Evolutionary conservation across 2,329 filamentous ascomycete species (phyloP), one percentile per base, ranked within the genome.

Genomic region (Sphaerulina vaccinii): DNA sequence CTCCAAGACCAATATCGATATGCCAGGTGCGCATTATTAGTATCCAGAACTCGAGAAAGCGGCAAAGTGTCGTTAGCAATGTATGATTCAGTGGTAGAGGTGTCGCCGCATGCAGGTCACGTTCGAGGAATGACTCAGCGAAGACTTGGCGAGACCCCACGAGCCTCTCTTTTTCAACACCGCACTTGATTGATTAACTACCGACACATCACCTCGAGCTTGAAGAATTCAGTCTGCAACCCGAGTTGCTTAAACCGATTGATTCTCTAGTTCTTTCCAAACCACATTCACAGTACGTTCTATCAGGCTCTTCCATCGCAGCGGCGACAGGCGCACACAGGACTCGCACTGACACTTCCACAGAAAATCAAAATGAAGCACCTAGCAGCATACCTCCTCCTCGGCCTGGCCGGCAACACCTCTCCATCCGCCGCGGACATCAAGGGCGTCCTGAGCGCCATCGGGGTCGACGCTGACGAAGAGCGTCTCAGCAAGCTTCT

Each of bases 211-310:
- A 37, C 29, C 33, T 38, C 42, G 88, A 86, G 95, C 90, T 89
- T 37, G 82, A 89, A 93, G 90, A 90, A 86, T 83, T 95, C 92
- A 96, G 92, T 97, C 92, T 96, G 92, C 92, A 91, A 87, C 56
- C 82, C 85, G 58, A 75, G 27, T 32, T 90, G 92, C 92, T 96
- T 96, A 95, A 97, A 95, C 87, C 85, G 92, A 97, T 97, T 97
- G 92, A 90, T 80, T 87, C 87, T 91, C 88, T 81, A 86, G 87
- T 91, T 90, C 84, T 66, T 62, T 37, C 22, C 33, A 49, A 49
- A 59, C 56, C 44, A 56, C 44, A 44, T 51, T 52, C 55, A 51
- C 52, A 49, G 58, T 60, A 54, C 49, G 53, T 51, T 43, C 42
- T 50, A n/a, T n/a, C n/a, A n/a, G n/a, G 11, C 29, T 36, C 19